A percentile compares a stretch with the other conserved stretches of the same genome.
Evolutionary conservation across 1,284 basidiomycete genomes (phyloP).

Genomic region (Inonotus obliquus): DNA sequence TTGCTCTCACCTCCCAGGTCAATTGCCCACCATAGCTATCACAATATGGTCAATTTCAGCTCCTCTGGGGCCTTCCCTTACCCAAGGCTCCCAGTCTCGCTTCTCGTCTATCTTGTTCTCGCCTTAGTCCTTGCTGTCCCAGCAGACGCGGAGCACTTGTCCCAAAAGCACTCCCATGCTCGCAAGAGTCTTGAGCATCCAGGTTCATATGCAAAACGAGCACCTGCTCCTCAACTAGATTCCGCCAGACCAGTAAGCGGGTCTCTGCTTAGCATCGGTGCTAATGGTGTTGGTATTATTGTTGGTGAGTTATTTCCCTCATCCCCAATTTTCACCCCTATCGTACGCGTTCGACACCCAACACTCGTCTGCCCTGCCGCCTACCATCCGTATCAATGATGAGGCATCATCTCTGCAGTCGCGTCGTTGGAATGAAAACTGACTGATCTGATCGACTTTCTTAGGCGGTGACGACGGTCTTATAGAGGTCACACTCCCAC

Average conservation of each 20-base stretch:
- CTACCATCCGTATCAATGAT: background rate
- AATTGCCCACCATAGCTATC: constrained; percentile 18
- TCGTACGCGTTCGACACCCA: background rate
- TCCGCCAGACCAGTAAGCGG: background rate
- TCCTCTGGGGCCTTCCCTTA: background rate
- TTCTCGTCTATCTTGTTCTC: constrained; percentile 2
- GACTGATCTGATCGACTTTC: background rate
- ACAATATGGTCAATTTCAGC: constrained; percentile 9
- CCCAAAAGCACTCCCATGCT: constrained; percentile 7
- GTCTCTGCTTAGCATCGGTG: background rate
- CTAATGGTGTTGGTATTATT: background rate
- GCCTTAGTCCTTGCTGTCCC: background rate
- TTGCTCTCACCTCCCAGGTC: constrained; percentile 32
- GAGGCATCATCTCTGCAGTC: background rate
- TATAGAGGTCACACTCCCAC: background rate
- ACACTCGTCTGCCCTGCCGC: background rate
- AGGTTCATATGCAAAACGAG: constrained; percentile 2
- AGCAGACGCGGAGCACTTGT: constrained; percentile 9
- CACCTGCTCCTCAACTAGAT: background rate
- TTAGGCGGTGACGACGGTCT: background rate
- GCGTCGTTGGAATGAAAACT: background rate
- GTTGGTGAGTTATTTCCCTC: background rate
- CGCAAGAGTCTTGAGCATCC: constrained; percentile 9
- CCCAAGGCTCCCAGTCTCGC: background rate
- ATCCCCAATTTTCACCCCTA: background rate